Base-by-base conservation (phyloP, 495 filamentous ascomycete genomes). In the Trichocladium antarcticum region DNA sequence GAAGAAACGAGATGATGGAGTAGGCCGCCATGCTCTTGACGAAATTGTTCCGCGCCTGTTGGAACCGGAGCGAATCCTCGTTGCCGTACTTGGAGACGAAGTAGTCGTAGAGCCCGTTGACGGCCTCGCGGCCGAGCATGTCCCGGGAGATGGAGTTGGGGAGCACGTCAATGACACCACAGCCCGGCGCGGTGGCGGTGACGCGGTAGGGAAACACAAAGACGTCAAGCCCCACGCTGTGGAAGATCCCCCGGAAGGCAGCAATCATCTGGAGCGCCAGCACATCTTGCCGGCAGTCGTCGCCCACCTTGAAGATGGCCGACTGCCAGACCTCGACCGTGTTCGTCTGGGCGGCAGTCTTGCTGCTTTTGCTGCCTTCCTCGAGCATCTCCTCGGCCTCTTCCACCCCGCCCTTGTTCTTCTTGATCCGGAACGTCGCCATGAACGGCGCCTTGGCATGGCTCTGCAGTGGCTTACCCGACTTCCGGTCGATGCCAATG, bases 1-100 rank as follows among this genome's bases (percentile, higher is more conserved):
- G 72, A 7, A 99, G 74, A 66, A 93, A 97, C 0, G 87, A 92
- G 44, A 97, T 96, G 49, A 97, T 82, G n/a, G 87, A 95, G 66
- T 99, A 97, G n/a, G 90, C 92, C 2, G 93, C 93, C 93, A 99
- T 97, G 68, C 87, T 95, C 74, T 97, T 97, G 58, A 99, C 89
- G 57, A 99, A 99, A 61, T 96, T 95, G 63, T 80, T 92, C 34
- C 93, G 80, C 2, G 93, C 93, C 61, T 95, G 83, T 65, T 99
- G 93, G 72, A 95, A 99, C 38, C 78, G 78, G 36, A 95, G 82
- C 0, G 85, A 92, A 57, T 95, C 89, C 64, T 96, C 90, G 37
- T 89, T 85, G 41, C 93, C 93, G 61, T 97, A 99, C 60, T 94
- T 96, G 51, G 85, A 89, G 45, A 95, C 75, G 60, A 97, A 99